phyloP scores from a whole-genome alignment of 2,329 filamentous ascomycete species.

The Pyricularia pennisetigena region DNA sequence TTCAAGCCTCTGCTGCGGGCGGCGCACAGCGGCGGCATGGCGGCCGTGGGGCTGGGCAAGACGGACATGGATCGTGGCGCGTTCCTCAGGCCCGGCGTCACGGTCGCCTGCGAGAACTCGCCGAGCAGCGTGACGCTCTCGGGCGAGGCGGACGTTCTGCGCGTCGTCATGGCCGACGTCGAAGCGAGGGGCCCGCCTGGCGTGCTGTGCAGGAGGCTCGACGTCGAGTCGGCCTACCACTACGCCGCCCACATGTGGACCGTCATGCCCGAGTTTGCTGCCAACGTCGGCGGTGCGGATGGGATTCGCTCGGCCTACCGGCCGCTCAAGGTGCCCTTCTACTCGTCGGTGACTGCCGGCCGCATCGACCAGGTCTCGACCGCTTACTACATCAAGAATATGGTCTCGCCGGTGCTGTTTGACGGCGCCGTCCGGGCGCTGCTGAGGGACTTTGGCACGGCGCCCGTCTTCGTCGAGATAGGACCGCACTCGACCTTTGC shows the following conservation, averaged over 20 bases:
- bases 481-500: slow-evolving; percentile 15
- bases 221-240: slow-evolving; percentile 8
- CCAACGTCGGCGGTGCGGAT: neutral
- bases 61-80: neutral
- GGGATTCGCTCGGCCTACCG: neutral
- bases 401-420: slow-evolving; percentile 22
- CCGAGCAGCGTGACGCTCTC: slow-evolving; percentile 4
- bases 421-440: slow-evolving; percentile 14
- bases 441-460: neutral
- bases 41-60: slow-evolving; percentile 5
- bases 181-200: neutral
- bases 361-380: slow-evolving; percentile 5
- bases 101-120: slow-evolving; percentile 10
- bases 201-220: slow-evolving; percentile 6
- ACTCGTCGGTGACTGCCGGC: neutral
- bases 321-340: slow-evolving; percentile 1
- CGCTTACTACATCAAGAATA: slow-evolving; percentile 23
- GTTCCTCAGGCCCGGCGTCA: slow-evolving; percentile 1
- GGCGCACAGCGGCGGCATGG: slow-evolving; percentile 7
- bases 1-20: slow-evolving; percentile 2
- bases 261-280: neutral
- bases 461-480: slow-evolving; percentile 8
- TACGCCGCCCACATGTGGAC: slow-evolving; percentile 4
- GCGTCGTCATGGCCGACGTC: slow-evolving; percentile 5
- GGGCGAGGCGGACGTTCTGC: slow-evolving; percentile 5